phyloP scores from a whole-genome alignment of 345 rosid species.

The Brassica rapa region DNA sequence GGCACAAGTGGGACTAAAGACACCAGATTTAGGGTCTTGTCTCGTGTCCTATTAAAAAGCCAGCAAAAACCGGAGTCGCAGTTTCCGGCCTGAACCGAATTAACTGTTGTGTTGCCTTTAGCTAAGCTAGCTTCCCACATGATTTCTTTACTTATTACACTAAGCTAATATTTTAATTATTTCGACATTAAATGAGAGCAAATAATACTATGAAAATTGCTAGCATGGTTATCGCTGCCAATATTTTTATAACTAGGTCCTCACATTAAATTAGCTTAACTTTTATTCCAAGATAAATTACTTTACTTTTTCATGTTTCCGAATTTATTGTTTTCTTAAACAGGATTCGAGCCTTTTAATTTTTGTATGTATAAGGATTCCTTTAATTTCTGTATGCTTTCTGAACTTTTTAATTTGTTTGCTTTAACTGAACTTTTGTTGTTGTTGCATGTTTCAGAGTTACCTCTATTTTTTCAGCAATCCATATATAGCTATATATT shows the following conservation, averaged over 20 bases:
- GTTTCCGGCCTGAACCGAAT: conserved; percentile 36
- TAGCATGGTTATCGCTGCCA: conserved; percentile 30
- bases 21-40: conserved; percentile 37
- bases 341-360: background rate
- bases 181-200: conserved; percentile 26
- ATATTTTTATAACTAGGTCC: background rate
- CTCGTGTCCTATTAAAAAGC: conserved; percentile 29
- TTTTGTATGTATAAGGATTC: background rate
- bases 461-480: background rate
- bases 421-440: background rate
- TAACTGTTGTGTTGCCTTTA: conserved; percentile 30
- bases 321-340: background rate
- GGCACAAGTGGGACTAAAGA: conserved; percentile 33
- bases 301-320: background rate
- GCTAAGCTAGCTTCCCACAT: background rate
- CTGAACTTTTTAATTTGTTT: background rate
- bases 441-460: background rate
- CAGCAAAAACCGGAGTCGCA: conserved; percentile 27
- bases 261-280: background rate
- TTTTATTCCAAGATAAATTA: background rate
- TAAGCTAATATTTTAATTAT: conserved; percentile 19
- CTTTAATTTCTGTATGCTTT: background rate
- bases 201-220: background rate
- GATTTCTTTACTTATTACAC: background rate
- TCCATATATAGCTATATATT: background rate